Evolutionary conservation across 371 early-diverging fungal species (phyloP), one percentile per base, ranked within the genome.

Genomic region (Rhizopus microsporus): DNA sequence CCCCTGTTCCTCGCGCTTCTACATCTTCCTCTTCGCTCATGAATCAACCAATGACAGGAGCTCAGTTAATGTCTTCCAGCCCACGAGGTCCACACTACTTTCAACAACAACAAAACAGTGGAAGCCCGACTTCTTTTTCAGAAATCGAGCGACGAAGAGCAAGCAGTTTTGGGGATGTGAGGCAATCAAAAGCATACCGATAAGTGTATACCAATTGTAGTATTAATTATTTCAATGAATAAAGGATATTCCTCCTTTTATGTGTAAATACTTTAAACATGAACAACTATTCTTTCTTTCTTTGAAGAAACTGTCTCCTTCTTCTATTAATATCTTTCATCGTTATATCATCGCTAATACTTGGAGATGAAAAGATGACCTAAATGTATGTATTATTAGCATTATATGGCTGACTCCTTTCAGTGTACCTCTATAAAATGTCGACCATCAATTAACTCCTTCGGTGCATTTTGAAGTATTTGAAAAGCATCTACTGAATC

Each of bases 401-500:
- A 33, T 58, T 34, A 40, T 10, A 31, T 34, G n/a, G 4, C 12
- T 40, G 33, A 32, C 3, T 16, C 67, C 12, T 71, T 57, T 57
- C 85, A 82, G 40, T 33, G 23, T 75, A 82, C 80, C 46, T 86
- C 84, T 75, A 91, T 85, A 23, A 91, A 74, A 17, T 74, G 69
- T 58, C 90, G 88, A 46, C 88, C 89, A 57, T 91, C 87, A 15
- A 87, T 76, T 67, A 89, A 56, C 23, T 76, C 61, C 53, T 83
- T 81, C 7, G 89, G 89, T 75, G 83, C 81, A 56, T 86, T 87
- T 71, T 86, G 76, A 35, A 76, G 67, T 29, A 80, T 59, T 40
- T 82, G 85, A 57, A 88, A 87, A 40, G 82, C 77, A 51, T 87
- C 89, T 47, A 86, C 62, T 2, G 88, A 80, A 56, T 91, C 91